Conservation (phyloP, 2,329 filamentous ascomycete species). For the Cladosporium halotolerans region DNA sequence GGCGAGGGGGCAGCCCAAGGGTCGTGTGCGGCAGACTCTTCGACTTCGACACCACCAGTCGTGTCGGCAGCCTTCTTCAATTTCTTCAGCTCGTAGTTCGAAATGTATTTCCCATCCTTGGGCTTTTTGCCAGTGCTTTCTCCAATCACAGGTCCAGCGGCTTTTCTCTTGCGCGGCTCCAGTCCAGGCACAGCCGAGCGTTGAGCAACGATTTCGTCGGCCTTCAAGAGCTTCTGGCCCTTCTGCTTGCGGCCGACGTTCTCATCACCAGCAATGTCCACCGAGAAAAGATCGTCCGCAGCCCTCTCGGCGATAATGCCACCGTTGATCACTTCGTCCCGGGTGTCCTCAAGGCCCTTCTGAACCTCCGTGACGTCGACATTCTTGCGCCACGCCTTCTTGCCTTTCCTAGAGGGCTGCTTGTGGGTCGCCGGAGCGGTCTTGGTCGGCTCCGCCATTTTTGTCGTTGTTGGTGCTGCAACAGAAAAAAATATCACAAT, state of each 20-base stretch:
- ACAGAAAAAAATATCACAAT: background rate
- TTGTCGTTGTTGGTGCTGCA: conserved; percentile 4
- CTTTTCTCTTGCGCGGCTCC: conserved; percentile 66
- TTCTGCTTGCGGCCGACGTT: conserved; percentile 61
- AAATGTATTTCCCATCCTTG: conserved; percentile 68
- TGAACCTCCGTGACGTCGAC: conserved; percentile 86
- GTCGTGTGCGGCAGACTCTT: conserved; percentile 64
- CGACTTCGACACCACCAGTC: conserved; percentile 52
- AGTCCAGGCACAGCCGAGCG: conserved; percentile 78
- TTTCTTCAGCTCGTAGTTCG: conserved; percentile 73
- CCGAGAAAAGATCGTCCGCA: conserved; percentile 74
- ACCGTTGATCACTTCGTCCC: conserved; percentile 85
- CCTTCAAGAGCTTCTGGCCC: conserved; percentile 71
- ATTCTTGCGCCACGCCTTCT: conserved; percentile 98
- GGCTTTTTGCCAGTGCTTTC: conserved; percentile 63
- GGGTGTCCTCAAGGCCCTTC: conserved; percentile 72
- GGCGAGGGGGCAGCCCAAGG: conserved; percentile 61
- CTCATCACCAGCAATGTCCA: conserved; percentile 69
- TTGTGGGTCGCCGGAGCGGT: conserved; percentile 71
- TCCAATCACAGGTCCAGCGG: conserved; percentile 67
- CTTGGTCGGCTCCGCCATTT: conserved; percentile 39
- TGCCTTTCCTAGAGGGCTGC: conserved; percentile 91
- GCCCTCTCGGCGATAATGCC: conserved; percentile 79
- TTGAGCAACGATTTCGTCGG: conserved; percentile 82
- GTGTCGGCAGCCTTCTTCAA: conserved; percentile 71